These are phyloP conservation scores for Andrographis paniculata DNA, from an alignment of 305 asterid species.

Conservation along the genomic window DNA sequence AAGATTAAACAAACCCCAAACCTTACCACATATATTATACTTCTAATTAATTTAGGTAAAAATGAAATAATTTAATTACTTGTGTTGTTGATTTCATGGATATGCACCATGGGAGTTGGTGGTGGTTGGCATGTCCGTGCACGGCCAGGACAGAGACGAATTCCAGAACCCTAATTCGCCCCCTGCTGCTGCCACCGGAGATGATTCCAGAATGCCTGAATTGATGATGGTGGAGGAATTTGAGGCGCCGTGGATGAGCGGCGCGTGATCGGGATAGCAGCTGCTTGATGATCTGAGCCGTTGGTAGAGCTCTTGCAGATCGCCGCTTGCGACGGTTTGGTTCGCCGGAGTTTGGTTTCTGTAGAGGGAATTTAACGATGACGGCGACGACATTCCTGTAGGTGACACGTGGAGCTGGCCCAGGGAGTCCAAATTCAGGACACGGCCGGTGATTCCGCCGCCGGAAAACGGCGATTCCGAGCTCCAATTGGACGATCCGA, in stretches of 20 bases:
- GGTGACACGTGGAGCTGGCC: slow-evolving; percentile 23
- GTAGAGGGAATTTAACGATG: slow-evolving; percentile 27
- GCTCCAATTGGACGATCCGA: slow-evolving; percentile 20
- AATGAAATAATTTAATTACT: background rate
- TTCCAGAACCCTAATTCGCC: slow-evolving; percentile 49
- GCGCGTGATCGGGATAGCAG: slow-evolving; percentile 29
- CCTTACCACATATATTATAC: slow-evolving; percentile 18
- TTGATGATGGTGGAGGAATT: slow-evolving; percentile 20
- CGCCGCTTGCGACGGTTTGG: slow-evolving; percentile 31
- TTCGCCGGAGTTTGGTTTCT: slow-evolving; percentile 28
- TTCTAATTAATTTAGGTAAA: too few species aligned
- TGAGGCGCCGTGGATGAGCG: slow-evolving; percentile 26
- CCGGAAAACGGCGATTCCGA: slow-evolving; percentile 13
- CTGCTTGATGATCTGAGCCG: slow-evolving; percentile 32
- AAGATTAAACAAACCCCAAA: slow-evolving; percentile 14
- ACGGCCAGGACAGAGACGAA: slow-evolving; percentile 40
- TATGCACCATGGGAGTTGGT: slow-evolving; percentile 49
- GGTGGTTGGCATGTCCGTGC: slow-evolving; percentile 37
- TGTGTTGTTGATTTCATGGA: slow-evolving; percentile 20
- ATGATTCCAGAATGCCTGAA: slow-evolving; percentile 48
- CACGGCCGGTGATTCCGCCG: slow-evolving; percentile 16
- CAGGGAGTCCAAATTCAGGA: slow-evolving; percentile 27
- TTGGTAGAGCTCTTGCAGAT: slow-evolving; percentile 55
- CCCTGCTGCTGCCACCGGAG: slow-evolving; percentile 37
- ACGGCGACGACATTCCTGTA: slow-evolving; percentile 14